Base-by-base conservation (phyloP, 192 early-diverging fungal genomes). In the Backusella psychrophila region DNA sequence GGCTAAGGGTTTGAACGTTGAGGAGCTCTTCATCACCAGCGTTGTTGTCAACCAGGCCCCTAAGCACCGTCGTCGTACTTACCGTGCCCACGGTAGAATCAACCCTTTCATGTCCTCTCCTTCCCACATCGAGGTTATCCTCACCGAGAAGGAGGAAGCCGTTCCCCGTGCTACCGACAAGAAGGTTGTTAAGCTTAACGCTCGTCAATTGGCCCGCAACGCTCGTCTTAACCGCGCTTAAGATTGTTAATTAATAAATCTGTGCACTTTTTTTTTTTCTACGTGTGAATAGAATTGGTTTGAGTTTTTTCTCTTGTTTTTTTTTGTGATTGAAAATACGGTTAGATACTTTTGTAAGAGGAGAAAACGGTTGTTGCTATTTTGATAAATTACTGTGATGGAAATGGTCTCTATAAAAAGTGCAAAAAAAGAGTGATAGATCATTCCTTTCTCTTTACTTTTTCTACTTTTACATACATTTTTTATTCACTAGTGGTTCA, bases 51-150 rank as follows among this genome's bases (percentile, higher is more conserved):
- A 99, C 91, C 94, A 95, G 84, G 97, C 97, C 77, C 94, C 95
- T 82, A 96, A 96, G 89, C 94, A 96, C 86, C 95, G 97, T 79
- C 93, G 97, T 81, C 88, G 97, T 83, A 98, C 95, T 44, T 98
- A 93, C 94, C 95, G 97, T 90, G 97, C 96, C 80, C 97, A 99
- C 90, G 97, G 97, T 91, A 92, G 96, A 82, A 96, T 96, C 81
- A 89, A 89, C 87, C 88, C 95, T 76, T 98, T 96, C 94, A 93
- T 95, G 94, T 89, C 87, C 85, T 90, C 91, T 88, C 97, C 96
- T 53, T 96, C 94, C 88, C 96, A 99, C 91, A 93, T 97, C 80
- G 97, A 99, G 92, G 86, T 99, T 71, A 95, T 95, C 80, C 89
- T 96, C 83, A 89, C 92, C 76, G 97, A 99, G 91, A 91, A 94